These are phyloP conservation scores for Myrmaecium sp. DNA, from an alignment of 2,329 filamentous ascomycete genomes.

Conservation along the genomic window DNA sequence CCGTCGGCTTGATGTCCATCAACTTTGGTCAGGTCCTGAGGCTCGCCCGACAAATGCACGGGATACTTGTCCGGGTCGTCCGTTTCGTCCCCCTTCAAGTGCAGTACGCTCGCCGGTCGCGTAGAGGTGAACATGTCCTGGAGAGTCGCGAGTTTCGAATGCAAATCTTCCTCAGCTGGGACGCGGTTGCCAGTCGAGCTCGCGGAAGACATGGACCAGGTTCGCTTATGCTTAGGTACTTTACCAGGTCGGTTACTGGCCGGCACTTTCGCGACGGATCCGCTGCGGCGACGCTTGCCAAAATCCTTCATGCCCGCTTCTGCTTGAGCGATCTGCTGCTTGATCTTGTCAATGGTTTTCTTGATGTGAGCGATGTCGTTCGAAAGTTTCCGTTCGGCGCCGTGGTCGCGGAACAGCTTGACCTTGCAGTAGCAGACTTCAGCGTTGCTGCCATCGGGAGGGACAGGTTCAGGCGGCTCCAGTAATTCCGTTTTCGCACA, in stretches of 20 bases:
- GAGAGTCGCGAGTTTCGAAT: constrained; percentile 58
- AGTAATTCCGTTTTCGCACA: constrained; percentile 76
- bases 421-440: constrained; percentile 94
- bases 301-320: constrained; percentile 43
- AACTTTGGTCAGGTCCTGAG: constrained; percentile 39
- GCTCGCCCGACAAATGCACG: constrained; percentile 54
- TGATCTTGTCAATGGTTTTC: constrained; percentile 90
- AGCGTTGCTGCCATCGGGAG: constrained; percentile 26
- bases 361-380: constrained; percentile 92
- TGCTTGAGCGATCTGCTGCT: constrained; percentile 74
- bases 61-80: constrained; percentile 70
- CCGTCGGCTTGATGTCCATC: constrained; percentile 27
- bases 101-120: constrained; percentile 59
- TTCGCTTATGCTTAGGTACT: constrained; percentile 75
- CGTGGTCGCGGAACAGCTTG: constrained; percentile 91
- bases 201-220: constrained; percentile 81
- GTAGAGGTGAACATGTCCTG: constrained; percentile 86
- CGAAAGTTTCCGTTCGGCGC: constrained; percentile 83
- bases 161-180: constrained; percentile 50
- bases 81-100: constrained; percentile 56
- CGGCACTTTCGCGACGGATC: constrained; percentile 30
- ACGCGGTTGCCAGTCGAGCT: constrained; percentile 26
- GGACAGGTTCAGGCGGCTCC: constrained; percentile 24
- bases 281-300: constrained; percentile 44
- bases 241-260: constrained; percentile 50